A percentile compares a stretch with the other conserved stretches of the same genome.
These are phyloP conservation scores for Leptographium lundbergii DNA, from an alignment of 2,329 filamentous ascomycete species.

Conservation along the genomic window DNA sequence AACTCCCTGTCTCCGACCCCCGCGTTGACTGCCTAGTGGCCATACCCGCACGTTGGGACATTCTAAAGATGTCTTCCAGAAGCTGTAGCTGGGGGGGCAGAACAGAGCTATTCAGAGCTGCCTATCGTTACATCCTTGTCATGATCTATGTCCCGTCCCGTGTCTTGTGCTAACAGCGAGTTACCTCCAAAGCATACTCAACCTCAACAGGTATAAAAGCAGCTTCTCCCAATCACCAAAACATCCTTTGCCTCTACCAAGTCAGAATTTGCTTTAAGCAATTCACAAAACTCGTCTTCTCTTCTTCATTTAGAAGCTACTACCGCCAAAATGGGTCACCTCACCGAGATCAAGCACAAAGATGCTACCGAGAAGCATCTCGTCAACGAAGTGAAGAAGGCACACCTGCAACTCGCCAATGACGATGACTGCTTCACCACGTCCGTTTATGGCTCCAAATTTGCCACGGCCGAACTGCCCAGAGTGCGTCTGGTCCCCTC, in stretches of 20 bases:
- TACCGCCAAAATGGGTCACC: slow-evolving; percentile 35
- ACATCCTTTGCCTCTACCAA: not conserved
- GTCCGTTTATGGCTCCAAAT: slow-evolving; percentile 79
- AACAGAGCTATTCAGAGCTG: not conserved
- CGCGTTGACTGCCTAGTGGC: not conserved
- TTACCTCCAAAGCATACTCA: not conserved
- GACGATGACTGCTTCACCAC: slow-evolving; percentile 52
- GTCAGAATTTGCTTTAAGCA: not conserved
- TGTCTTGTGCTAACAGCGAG: not conserved
- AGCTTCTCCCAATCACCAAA: not conserved
- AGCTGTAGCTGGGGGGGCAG: not conserved
- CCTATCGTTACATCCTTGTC: not conserved
- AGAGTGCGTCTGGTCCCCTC: slow-evolving; percentile 14
- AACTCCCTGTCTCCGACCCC: not conserved
- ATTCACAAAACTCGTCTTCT: not conserved
- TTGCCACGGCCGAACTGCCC: slow-evolving; percentile 69
- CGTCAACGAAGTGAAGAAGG: slow-evolving; percentile 25
- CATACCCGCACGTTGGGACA: not conserved
- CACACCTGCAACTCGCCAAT: slow-evolving; percentile 34
- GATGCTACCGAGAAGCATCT: slow-evolving; percentile 17
- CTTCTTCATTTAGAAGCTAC: not conserved
- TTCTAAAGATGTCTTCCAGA: not conserved
- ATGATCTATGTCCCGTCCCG: not conserved
- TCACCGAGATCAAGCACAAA: slow-evolving; percentile 27
- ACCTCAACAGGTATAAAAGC: not conserved